phyloP scores from a whole-genome alignment of 2,329 filamentous ascomycete species.

The Neonectria magnoliae region DNA sequence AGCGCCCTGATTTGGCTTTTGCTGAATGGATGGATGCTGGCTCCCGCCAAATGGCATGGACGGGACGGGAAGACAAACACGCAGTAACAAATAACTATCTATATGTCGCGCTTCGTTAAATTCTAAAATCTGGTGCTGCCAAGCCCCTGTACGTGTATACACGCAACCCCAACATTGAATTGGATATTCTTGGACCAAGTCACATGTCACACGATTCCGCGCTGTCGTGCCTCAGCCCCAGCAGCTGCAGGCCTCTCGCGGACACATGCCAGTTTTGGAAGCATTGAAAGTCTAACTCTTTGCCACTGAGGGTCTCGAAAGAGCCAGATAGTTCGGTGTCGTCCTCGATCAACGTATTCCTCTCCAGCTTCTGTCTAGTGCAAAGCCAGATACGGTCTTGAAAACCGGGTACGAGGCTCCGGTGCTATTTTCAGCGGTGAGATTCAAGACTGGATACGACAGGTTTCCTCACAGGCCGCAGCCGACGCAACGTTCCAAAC shows the following conservation, averaged over 20 bases:
- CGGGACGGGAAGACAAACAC: neutral
- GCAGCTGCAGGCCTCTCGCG: constrained; percentile 11
- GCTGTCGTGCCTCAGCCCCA: constrained; percentile 8
- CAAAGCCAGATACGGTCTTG: neutral
- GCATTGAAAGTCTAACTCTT: constrained; percentile 18
- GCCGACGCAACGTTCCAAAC: neutral
- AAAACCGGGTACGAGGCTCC: constrained; percentile 20
- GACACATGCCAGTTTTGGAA: constrained; percentile 16
- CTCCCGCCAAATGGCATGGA: too few relatives aligned
- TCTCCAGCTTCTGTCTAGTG: neutral
- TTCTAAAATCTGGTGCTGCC: neutral
- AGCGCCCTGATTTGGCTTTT: constrained; percentile 5
- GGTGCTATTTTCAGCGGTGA: neutral
- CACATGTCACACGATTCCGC: constrained; percentile 15
- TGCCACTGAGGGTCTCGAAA: constrained; percentile 13
- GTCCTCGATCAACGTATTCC: constrained; percentile 1
- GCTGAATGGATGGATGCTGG: too few relatives aligned
- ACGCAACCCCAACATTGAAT: neutral
- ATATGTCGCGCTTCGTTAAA: neutral
- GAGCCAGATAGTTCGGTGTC: neutral
- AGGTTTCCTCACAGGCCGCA: neutral
- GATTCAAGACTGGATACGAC: constrained; percentile 9
- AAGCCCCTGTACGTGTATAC: neutral
- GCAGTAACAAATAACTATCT: too few relatives aligned
- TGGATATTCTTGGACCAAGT: constrained; percentile 10